Evolutionary conservation across 73 alveolate species (phyloP).

Genomic region (Breviolum minutum): DNA sequence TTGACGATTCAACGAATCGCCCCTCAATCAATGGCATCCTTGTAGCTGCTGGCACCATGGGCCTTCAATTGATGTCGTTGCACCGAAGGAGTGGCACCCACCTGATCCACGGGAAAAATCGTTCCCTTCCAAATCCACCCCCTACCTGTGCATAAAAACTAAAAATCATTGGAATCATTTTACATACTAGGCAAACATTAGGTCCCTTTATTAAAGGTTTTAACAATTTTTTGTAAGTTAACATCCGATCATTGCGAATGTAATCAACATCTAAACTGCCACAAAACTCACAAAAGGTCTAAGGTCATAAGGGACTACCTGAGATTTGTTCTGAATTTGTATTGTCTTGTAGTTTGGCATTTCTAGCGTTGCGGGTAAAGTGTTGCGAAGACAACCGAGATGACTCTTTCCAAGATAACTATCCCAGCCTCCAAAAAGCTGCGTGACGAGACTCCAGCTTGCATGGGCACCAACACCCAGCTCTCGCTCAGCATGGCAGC

Average conservation of each 20-base stretch:
- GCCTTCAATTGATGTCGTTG: background rate
- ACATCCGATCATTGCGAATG: too few species aligned
- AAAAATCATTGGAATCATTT: background rate
- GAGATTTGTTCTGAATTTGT: too few species aligned
- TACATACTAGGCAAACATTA: too few species aligned
- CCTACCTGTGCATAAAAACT: too few species aligned
- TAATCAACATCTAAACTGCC: too few species aligned
- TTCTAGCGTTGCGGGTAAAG: background rate
- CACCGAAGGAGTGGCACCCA: background rate
- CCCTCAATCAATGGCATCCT: background rate
- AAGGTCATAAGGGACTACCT: too few species aligned
- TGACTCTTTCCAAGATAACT: background rate
- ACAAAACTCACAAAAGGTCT: too few species aligned
- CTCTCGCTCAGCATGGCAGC: conserved; percentile 55
- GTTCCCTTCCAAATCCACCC: too few species aligned
- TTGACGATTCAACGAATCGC: too few species aligned
- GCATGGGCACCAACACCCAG: conserved; percentile 34
- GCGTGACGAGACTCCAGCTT: conserved; percentile 21
- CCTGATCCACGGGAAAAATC: background rate
- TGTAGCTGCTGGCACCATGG: conserved; percentile 25
- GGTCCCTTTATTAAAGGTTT: too few species aligned
- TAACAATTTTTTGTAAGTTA: too few species aligned
- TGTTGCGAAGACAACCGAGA: background rate
- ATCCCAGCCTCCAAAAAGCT: background rate
- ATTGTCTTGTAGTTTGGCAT: background rate